Evolutionary conservation across 2,329 filamentous ascomycete genomes (phyloP).

Genomic region (Oidium heveae): DNA sequence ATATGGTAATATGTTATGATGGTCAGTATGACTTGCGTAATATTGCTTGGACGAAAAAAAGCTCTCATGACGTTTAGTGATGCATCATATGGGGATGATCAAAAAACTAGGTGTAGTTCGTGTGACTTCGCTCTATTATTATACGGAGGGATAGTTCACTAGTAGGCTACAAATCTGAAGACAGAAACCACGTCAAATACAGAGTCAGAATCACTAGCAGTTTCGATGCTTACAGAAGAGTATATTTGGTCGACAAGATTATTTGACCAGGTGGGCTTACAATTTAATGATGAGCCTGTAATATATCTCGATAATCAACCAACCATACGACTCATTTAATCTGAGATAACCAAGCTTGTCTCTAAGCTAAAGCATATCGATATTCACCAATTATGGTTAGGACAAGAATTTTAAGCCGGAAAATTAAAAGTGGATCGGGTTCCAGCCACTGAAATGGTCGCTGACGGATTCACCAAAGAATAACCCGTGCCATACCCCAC

Average conservation of each 20-base stretch:
- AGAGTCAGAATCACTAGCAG: not conserved
- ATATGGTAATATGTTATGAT: not conserved
- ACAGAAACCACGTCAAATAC: not conserved
- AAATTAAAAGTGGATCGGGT: not conserved
- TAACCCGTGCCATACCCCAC: too few species aligned
- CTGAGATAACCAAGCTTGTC: not conserved
- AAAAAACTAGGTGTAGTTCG: not conserved
- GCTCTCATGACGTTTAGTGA: not conserved
- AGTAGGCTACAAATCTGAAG: not conserved
- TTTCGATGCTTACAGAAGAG: not conserved
- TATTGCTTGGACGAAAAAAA: not conserved
- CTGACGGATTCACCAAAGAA: not conserved
- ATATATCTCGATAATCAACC: not conserved
- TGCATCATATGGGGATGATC: not conserved
- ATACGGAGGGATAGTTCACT: not conserved
- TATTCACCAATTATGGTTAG: not conserved
- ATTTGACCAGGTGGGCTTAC: not conserved
- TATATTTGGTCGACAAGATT: not conserved
- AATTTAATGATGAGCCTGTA: not conserved
- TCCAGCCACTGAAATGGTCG: not conserved
- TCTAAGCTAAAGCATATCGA: not conserved
- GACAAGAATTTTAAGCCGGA: not conserved
- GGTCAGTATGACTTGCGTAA: not conserved
- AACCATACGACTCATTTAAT: not conserved
- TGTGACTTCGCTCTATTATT: not conserved